Base-by-base conservation (phyloP, 148 eudicot species). In the Arbutus unedo region DNA sequence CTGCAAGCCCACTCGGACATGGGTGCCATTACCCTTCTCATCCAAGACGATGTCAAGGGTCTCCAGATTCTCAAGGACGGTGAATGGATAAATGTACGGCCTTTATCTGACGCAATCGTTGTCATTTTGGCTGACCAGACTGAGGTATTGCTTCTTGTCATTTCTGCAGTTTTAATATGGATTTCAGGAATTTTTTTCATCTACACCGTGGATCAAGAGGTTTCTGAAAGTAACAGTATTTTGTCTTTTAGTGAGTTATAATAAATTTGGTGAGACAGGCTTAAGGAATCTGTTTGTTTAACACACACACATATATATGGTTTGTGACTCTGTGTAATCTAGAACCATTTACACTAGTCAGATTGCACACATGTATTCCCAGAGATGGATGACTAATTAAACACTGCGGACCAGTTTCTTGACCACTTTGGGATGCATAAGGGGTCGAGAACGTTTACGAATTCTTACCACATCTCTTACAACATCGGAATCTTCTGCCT, bases 51-150 rank as follows among this genome's bases (percentile, higher is more conserved):
- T 81, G 97, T 93, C 49, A 93, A 88, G 55, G 99, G 99, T 62
- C 98, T 96, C 82, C 91, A 96, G 81, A 95, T 94, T 66, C 85
- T 84, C 19, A 96, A 94, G 88, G 95, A 92, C 79, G 97, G 91
- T 45, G 91, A 90, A 82, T 96, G 99, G 99, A 83, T 94, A n/a
- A 85, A 74, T 71, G 95, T 94, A 38, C 87, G 90, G 80, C 97
- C 99, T 49, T 16, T 89, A 45, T 81, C 91, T 82, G 91, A 92
- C 77, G 98, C 97, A 47, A 90, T 96, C 59, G 87, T 96, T 77
- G 98, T 96, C 68, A 86, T 94, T 50, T 89, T 96, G 88, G 91
- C 95, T 67, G 99, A 96, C 89, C 99, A 96, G 87, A 92, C 97
- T 74, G 99, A 96, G 97, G 99, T 96, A 91, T 41, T 71, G 50